Base-by-base conservation (phyloP, 2,329 filamentous ascomycete genomes). In the Didymella pomorum region DNA sequence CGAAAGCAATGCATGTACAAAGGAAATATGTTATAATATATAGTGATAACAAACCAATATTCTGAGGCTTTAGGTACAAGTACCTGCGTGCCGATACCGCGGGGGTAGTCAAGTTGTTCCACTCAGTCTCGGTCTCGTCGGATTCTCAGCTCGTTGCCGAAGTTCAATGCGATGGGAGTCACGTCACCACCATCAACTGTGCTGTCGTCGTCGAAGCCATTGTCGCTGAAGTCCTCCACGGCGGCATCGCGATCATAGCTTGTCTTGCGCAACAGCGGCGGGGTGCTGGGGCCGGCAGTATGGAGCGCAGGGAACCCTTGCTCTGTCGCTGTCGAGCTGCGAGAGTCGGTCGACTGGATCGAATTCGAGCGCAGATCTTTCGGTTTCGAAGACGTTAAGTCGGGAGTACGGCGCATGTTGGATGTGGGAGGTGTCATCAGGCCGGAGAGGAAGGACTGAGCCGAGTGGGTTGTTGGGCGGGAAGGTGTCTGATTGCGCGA, bases 361-460 rank as follows among this genome's bases (percentile, higher is more conserved):
- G 72, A 74, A 60, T 66, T 70, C 3, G 67, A 66, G 48, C 70
- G 70, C 21, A 68, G 42, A 33, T 65, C 69, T 43, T 67, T 65
- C 8, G 70, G 69, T 58, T 55, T 33, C 37, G 69, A 63, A 10
- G 75, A 73, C 63, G 68, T 78, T 35, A 72, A 76, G 3, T 82
- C 79, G 0, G 87, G 84, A 2, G 84, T 86, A 64, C 87, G 87
- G 42, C 90, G 88, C 46, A 89, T 76, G 53, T 87, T 86, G 4
- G 90, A 93, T 28, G 89, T 87, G 4, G 93, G 94, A n/a, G 94
- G 93, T 1, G 94, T 97, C 82, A 97, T 83, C 21, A 97, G 86
- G 1, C 93, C 93, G 0, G 89, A 89, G 20, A 93, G 82, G 60
- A 92, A 89, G 47, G 83, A 86, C 52, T 86, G 83, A 1, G 87